phyloP scores from a whole-genome alignment of 176 grass and related monocot species.

The Calamus simplicifolius region DNA sequence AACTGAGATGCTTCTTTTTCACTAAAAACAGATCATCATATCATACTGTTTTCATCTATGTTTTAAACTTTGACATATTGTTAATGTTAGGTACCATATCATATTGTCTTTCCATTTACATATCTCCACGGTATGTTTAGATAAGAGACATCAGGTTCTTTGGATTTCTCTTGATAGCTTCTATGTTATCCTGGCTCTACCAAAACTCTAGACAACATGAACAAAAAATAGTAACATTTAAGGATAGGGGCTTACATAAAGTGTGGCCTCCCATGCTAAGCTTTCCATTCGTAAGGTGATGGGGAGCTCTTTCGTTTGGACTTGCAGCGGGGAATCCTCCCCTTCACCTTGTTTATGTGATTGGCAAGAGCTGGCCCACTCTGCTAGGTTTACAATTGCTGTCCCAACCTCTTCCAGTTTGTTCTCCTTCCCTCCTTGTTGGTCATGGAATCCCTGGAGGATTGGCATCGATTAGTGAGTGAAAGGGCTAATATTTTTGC shows the following conservation, averaged over 20 bases:
- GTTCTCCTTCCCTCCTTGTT: conserved; percentile 43
- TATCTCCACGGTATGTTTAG: too few relatives aligned
- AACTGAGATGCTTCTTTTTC: too few relatives aligned
- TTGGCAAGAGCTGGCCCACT: conserved; percentile 60
- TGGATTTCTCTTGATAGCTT: too few relatives aligned
- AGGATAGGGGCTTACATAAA: conserved; percentile 66
- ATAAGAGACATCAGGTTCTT: too few relatives aligned
- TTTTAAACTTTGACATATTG: too few relatives aligned
- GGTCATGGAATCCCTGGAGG: conserved; percentile 61
- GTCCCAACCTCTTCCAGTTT: conserved; percentile 73
- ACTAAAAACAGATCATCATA: too few relatives aligned
- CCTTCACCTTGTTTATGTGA: conserved; percentile 22
- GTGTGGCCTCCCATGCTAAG: conserved; percentile 62
- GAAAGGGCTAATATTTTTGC: not conserved
- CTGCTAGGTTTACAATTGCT: conserved; percentile 57
- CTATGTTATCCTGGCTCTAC: too few relatives aligned
- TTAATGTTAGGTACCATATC: too few relatives aligned
- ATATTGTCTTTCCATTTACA: too few relatives aligned
- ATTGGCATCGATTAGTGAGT: not conserved
- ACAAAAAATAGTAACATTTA: not conserved
- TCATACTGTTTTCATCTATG: too few relatives aligned
- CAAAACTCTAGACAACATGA: not conserved
- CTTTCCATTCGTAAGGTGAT: conserved; percentile 55
- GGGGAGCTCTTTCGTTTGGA: conserved; percentile 40
- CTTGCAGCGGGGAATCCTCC: conserved; percentile 34